A percentile compares a stretch with the other conserved stretches of the same genome.
phyloP scores from a whole-genome alignment of 2,329 filamentous ascomycete species.

The Trichoderma sp. region DNA sequence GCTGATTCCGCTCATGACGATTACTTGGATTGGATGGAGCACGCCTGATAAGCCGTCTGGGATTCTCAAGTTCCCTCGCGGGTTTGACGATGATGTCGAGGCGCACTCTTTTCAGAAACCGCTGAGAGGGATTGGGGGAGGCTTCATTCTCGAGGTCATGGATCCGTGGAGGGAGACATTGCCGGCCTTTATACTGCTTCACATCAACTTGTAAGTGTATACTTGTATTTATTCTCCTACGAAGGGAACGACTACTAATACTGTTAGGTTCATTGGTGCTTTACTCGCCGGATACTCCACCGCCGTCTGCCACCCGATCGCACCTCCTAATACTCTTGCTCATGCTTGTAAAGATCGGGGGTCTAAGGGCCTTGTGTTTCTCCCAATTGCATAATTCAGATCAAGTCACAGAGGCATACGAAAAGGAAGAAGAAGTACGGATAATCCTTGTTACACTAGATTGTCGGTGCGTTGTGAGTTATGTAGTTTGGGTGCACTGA shows the following conservation, averaged over 20 bases:
- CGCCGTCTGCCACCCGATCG: not conserved
- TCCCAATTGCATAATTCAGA: not conserved
- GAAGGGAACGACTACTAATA: not conserved
- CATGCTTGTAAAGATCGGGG: not conserved
- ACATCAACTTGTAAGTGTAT: conserved; percentile 2
- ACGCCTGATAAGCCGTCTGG: not conserved
- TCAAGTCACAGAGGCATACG: not conserved
- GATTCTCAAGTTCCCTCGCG: not conserved
- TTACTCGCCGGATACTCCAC: conserved; percentile 5
- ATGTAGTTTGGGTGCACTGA: not conserved
- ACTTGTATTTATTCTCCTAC: not conserved
- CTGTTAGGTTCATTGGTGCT: not conserved
- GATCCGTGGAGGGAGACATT: not conserved
- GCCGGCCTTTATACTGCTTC: not conserved
- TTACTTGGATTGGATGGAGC: conserved; percentile 23
- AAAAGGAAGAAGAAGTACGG: not conserved
- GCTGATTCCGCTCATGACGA: conserved; percentile 23
- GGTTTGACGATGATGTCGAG: not conserved
- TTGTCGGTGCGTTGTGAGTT: not conserved
- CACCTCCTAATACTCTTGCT: not conserved
- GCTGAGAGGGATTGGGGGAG: not conserved
- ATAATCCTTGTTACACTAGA: not conserved
- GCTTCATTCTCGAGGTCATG: not conserved
- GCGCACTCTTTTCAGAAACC: not conserved
- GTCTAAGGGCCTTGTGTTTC: not conserved